These are phyloP conservation scores for Cucurbita ficifolia DNA, from an alignment of 306 rosid genomes.

Conservation along the genomic window DNA sequence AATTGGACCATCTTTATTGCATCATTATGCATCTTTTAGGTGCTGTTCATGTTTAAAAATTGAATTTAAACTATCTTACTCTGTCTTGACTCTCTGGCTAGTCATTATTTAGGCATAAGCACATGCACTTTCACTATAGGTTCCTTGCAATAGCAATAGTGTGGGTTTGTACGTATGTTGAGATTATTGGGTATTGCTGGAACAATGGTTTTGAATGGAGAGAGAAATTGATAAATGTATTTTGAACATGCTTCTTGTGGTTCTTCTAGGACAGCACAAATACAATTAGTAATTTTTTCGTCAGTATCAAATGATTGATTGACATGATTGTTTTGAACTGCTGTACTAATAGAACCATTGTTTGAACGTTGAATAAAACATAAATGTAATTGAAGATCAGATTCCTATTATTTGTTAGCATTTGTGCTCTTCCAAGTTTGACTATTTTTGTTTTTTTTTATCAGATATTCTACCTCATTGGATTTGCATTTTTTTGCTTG, in stretches of 20 bases:
- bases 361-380: background rate
- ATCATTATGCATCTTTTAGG: background rate
- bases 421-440: background rate
- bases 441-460: background rate
- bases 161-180: background rate
- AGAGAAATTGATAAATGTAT: background rate
- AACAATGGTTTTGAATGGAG: background rate
- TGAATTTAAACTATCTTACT: background rate
- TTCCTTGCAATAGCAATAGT: background rate
- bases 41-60: background rate
- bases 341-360: background rate
- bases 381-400: background rate
- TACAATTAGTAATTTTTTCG: background rate
- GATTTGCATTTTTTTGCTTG: constrained; percentile 90
- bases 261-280: background rate
- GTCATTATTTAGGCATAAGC: background rate
- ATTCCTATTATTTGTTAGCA: background rate
- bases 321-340: background rate
- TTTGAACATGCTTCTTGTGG: background rate
- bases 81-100: background rate
- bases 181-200: background rate
- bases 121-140: background rate
- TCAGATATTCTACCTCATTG: constrained; percentile 83
- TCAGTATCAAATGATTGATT: background rate
- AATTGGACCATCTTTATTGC: background rate